Conservation (phyloP, 2,329 filamentous ascomycete species). For the Cadophora malorum region DNA sequence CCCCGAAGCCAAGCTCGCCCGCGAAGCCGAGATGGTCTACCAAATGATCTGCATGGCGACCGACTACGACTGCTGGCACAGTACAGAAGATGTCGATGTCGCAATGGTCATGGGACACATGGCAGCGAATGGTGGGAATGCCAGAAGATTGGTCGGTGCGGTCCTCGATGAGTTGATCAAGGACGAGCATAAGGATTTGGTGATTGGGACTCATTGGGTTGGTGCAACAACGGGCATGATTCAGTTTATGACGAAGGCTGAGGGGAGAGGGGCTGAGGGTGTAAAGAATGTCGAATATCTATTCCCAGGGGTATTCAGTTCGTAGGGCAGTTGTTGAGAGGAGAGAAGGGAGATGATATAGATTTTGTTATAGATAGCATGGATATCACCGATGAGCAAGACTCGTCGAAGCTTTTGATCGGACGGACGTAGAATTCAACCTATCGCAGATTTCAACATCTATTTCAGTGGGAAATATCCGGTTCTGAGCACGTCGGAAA, state of each 20-base stretch:
- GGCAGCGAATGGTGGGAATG: constrained; percentile 90
- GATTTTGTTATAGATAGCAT: constrained; percentile 6
- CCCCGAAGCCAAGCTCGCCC: constrained; percentile 93
- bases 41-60: constrained; percentile 99
- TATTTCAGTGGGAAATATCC: not conserved
- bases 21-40: constrained; percentile 95
- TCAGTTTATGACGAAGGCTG: constrained; percentile 80
- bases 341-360: constrained; percentile 3
- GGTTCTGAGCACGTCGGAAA: not conserved
- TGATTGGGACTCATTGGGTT: constrained; percentile 81
- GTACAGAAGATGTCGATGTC: constrained; percentile 83
- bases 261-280: constrained; percentile 75
- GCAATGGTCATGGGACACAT: constrained; percentile 98
- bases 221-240: constrained; percentile 79
- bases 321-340: not conserved
- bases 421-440: not conserved
- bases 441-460: not conserved
- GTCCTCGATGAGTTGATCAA: constrained; percentile 86
- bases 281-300: constrained; percentile 83
- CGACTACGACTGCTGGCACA: constrained; percentile 99
- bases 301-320: constrained; percentile 68
- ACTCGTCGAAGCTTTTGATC: not conserved
- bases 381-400: not conserved
- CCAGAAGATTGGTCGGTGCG: constrained; percentile 81
- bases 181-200: constrained; percentile 75